Evolutionary conservation across 805 yeast genomes (phyloP).

Genomic region (Candida adriatica): DNA sequence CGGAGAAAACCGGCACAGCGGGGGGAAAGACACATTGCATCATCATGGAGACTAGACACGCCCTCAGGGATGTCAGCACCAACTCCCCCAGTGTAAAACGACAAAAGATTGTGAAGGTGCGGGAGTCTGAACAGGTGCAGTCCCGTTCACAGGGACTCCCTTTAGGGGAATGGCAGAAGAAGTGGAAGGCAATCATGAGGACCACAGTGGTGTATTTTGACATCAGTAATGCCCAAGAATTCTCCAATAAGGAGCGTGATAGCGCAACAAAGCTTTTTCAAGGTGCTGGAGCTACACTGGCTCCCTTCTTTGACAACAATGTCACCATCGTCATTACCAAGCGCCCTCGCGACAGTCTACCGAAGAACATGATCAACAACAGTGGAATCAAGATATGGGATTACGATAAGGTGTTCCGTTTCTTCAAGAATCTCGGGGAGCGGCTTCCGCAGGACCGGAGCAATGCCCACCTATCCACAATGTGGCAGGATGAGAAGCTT

Average conservation of each 20-base stretch:
- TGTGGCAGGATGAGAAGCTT: conserved; percentile 77
- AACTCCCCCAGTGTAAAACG: conserved; percentile 24
- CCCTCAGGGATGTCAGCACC: conserved; percentile 19
- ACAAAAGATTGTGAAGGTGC: conserved; percentile 13
- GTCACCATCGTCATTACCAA: conserved; percentile 74
- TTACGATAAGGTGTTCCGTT: conserved; percentile 76
- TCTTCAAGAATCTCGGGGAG: conserved; percentile 58
- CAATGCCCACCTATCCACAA: conserved; percentile 42
- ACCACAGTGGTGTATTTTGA: conserved; percentile 54
- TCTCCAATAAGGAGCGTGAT: conserved; percentile 26
- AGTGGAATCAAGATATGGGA: conserved; percentile 67
- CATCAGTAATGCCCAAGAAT: conserved; percentile 28
- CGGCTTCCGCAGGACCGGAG: conserved; percentile 12
- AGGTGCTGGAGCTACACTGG: conserved; percentile 47
- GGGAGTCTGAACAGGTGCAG: conserved; percentile 5
- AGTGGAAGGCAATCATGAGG: conserved; percentile 54
- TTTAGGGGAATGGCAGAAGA: conserved; percentile 48
- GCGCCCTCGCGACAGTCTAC: conserved; percentile 38
- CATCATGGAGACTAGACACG: conserved; percentile 17
- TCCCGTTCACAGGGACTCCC: conserved; percentile 10
- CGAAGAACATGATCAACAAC: conserved; percentile 41
- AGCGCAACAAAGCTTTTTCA: conserved; percentile 26
- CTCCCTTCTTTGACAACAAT: conserved; percentile 48
- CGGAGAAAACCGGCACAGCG: too few relatives aligned
- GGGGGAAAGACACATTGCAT: background rate